Conservation (phyloP, 2,329 filamentous ascomycete species). For the Trichoderma sp. region DNA sequence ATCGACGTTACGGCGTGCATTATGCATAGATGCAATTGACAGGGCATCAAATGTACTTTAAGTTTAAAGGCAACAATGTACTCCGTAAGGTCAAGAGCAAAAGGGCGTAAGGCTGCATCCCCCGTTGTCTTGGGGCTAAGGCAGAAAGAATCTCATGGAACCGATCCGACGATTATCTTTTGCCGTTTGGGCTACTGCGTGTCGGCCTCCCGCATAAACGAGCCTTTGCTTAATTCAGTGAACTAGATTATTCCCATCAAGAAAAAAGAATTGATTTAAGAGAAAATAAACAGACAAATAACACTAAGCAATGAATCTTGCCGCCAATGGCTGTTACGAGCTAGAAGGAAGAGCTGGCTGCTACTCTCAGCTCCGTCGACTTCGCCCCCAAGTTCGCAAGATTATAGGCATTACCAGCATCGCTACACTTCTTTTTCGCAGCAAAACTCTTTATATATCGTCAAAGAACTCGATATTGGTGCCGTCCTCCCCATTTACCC, state of each 20-base stretch:
- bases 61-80: neutral
- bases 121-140: neutral
- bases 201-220: neutral
- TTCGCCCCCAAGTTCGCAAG: neutral
- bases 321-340: neutral
- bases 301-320: neutral
- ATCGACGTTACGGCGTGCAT: neutral
- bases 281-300: neutral
- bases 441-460: neutral
- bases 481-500: neutral
- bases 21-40: neutral
- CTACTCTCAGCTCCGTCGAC: neutral
- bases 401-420: neutral
- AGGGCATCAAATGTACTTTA: neutral
- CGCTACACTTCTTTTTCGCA: neutral
- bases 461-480: neutral
- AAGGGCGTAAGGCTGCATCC: slow-evolving; percentile 14
- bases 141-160: neutral
- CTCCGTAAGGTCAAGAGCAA: neutral
- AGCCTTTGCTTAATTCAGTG: neutral
- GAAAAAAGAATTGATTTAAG: neutral
- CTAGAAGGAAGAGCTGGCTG: neutral
- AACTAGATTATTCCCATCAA: neutral
- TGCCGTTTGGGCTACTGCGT: neutral
- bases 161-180: neutral